Base-by-base conservation (phyloP, 257 asterid species). In the Hygrophila difformis region DNA sequence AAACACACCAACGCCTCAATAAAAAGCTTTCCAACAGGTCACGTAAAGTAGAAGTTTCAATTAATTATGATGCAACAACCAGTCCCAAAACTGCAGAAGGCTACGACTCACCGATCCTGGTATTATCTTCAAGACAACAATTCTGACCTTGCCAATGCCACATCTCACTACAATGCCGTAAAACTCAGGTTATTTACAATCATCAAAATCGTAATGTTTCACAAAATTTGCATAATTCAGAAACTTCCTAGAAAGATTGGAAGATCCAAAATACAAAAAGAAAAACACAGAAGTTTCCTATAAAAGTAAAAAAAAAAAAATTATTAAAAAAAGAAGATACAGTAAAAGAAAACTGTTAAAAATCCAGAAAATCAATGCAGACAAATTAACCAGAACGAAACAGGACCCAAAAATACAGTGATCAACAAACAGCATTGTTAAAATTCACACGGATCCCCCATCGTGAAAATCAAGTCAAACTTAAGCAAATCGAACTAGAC, bases 81-180 rank as follows among this genome's bases (percentile, higher is more conserved):
- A 21, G 56, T 44, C 21, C 13, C 11, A 39, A 44, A 49, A 48
- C 48, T 8, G 22, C n/a, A n/a, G n/a, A n/a, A n/a, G n/a, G 60
- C 33, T 23, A 40, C 29, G 54, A 44, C 72, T 67, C 59, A 76
- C 96, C 96, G 39, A 70, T 56, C 61, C 33, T 36, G n/a, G 75
- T 44, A 56, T 57, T 59, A 57, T 76, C 88, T 57, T 71, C 79
- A 18, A 78, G 64, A 53, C 48, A 22, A 63, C 63, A 76, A 28
- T 71, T 80, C 31, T 69, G 65, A 54, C 71, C 62, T 47, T 62
- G 73, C 93, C 87, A 85, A 67, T 66, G 87, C 92, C 88, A 86
- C 75, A 47, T 60, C 58, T 66, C 79, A 43, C 94, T 71, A 70
- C 48, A 19, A 26, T 48, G 36, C 22, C 22, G n/a, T n/a, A 6